Percentiles rank a stretch among this genome's conserved stretches.
Evolutionary conservation across 2,329 filamentous ascomycete genomes (phyloP).

Genomic region (Dactylellina drechsleri): DNA sequence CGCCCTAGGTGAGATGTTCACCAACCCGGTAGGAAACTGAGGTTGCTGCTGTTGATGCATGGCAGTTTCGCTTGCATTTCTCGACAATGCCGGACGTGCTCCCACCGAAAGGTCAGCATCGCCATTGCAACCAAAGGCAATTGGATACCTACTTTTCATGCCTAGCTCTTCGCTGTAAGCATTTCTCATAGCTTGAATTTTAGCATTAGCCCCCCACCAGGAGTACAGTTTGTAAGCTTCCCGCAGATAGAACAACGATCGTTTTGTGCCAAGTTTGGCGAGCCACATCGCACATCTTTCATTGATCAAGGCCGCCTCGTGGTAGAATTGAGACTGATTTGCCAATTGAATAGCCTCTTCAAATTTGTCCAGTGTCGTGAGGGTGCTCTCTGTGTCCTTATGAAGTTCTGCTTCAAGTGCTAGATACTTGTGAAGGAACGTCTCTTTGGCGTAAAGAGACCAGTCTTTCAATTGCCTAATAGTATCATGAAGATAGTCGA

Average conservation of each 20-base stretch:
- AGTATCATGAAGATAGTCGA: slow-evolving; percentile 55
- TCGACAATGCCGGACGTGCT: slow-evolving; percentile 41
- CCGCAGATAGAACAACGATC: slow-evolving; percentile 56
- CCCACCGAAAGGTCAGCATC: slow-evolving; percentile 27
- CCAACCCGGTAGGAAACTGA: slow-evolving; percentile 15
- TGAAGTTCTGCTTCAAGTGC: slow-evolving; percentile 57
- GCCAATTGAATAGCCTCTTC: slow-evolving; percentile 58
- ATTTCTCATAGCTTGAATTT: slow-evolving; percentile 57
- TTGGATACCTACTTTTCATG: slow-evolving; percentile 49
- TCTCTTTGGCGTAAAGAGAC: slow-evolving; percentile 56
- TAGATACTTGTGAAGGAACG: slow-evolving; percentile 58
- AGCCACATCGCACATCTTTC: slow-evolving; percentile 58
- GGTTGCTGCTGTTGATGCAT: slow-evolving; percentile 43
- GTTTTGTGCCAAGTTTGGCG: slow-evolving; percentile 56
- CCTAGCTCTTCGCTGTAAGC: slow-evolving; percentile 57
- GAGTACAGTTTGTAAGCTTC: slow-evolving; percentile 58
- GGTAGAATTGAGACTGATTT: slow-evolving; percentile 56
- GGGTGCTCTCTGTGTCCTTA: slow-evolving; percentile 55
- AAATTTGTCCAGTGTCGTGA: slow-evolving; percentile 58
- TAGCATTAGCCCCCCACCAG: slow-evolving; percentile 58
- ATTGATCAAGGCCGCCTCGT: slow-evolving; percentile 58
- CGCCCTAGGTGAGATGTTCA: slow-evolving; percentile 33
- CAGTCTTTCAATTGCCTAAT: slow-evolving; percentile 57
- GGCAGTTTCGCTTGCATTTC: slow-evolving; percentile 47
- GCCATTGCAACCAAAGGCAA: slow-evolving; percentile 14